Evolutionary conservation across 306 rosid genomes (phyloP).

Genomic region (Medicago truncatula): DNA sequence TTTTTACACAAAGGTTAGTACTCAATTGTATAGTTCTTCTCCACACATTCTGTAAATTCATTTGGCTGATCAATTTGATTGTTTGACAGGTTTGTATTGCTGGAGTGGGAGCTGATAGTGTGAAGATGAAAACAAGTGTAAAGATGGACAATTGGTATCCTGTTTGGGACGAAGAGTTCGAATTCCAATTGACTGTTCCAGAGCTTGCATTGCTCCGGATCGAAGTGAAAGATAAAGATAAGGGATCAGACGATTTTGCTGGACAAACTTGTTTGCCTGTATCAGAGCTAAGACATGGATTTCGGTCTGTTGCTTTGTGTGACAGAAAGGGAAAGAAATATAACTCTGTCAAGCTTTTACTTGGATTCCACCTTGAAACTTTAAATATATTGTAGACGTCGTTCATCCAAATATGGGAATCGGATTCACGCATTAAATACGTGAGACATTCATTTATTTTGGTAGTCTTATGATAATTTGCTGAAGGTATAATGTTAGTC

Average conservation of each 20-base stretch:
- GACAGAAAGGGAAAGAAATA: conserved; percentile 64
- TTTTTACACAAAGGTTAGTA: conserved; percentile 66
- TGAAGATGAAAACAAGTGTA: conserved; percentile 59
- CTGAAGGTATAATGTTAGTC: too few relatives aligned
- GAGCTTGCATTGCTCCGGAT: conserved; percentile 80
- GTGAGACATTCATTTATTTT: too few relatives aligned
- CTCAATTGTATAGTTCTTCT: conserved; percentile 28
- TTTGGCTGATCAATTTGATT: not conserved
- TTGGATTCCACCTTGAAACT: conserved; percentile 53
- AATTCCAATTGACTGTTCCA: conserved; percentile 68
- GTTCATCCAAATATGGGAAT: too few relatives aligned
- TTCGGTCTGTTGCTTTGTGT: conserved; percentile 69
- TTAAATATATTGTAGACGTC: conserved; percentile 4
- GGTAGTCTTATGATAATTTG: too few relatives aligned
- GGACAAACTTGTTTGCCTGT: conserved; percentile 89
- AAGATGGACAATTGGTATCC: conserved; percentile 75
- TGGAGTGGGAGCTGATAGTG: conserved; percentile 76
- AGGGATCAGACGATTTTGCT: conserved; percentile 76
- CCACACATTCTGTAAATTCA: conserved; percentile 1
- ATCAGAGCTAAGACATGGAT: conserved; percentile 69
- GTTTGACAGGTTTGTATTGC: conserved; percentile 41
- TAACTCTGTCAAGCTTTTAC: conserved; percentile 62
- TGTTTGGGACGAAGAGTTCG: conserved; percentile 81
- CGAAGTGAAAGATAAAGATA: conserved; percentile 71
- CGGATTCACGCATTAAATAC: too few relatives aligned